These are phyloP conservation scores for Lasiosphaeria miniovina DNA, from an alignment of 495 filamentous ascomycete species.

Conservation along the genomic window DNA sequence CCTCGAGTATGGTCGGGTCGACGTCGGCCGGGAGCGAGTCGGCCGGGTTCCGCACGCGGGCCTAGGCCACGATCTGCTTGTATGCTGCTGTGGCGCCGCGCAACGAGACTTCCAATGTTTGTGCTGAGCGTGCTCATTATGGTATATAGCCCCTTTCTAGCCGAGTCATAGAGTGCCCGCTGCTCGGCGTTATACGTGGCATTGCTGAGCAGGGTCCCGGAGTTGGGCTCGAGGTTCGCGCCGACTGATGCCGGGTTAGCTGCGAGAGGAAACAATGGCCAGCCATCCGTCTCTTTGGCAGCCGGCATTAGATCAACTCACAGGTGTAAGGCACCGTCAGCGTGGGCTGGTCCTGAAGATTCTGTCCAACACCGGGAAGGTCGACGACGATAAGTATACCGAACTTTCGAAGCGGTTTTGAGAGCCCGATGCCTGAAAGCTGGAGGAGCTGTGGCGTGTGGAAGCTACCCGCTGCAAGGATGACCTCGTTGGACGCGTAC, in stretches of 20 bases:
- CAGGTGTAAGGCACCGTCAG: conserved; percentile 26
- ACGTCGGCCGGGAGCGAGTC: conserved; percentile 33
- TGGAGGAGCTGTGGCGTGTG: conserved; percentile 60
- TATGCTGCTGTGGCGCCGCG: conserved; percentile 28
- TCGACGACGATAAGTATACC: conserved; percentile 67
- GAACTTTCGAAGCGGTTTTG: conserved; percentile 59
- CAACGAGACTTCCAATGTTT: conserved; percentile 32
- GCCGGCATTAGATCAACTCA: conserved; percentile 17
- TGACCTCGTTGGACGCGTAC: conserved; percentile 49
- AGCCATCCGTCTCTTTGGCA: too few species aligned
- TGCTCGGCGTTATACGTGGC: conserved; percentile 44
- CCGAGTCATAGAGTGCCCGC: conserved; percentile 38
- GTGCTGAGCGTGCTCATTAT: conserved; percentile 34
- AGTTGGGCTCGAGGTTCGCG: conserved; percentile 29
- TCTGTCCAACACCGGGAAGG: conserved; percentile 75
- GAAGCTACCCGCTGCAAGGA: conserved; percentile 56
- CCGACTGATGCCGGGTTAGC: conserved; percentile 24
- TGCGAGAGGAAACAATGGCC: conserved; percentile 8
- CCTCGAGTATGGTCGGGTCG: conserved; percentile 37
- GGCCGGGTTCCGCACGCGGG: conserved; percentile 28
- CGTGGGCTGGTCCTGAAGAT: conserved; percentile 48
- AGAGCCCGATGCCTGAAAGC: conserved; percentile 72
- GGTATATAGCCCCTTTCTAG: conserved; percentile 31
- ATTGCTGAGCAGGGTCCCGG: conserved; percentile 33
- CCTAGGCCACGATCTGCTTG: conserved; percentile 29